Evolutionary conservation across 2,329 filamentous ascomycete genomes (phyloP).

Genomic region (Colletotrichum echinochloae): DNA sequence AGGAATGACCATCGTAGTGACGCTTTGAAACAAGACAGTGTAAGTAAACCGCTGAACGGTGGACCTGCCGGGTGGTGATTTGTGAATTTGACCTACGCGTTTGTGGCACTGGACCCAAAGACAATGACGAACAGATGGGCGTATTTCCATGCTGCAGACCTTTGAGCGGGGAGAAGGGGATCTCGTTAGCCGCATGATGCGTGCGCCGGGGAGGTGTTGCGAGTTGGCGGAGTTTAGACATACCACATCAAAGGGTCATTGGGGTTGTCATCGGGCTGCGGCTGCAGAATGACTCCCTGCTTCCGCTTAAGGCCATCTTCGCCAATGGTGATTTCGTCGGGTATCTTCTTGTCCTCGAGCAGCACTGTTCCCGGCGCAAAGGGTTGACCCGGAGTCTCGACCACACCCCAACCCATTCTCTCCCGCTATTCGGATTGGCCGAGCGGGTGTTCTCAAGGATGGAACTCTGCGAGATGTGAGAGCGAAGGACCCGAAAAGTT

Average conservation of each 20-base stretch:
- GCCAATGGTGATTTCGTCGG: background rate
- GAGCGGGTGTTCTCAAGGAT: background rate
- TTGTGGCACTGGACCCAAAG: background rate
- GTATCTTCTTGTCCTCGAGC: background rate
- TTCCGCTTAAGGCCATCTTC: background rate
- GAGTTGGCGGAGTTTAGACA: background rate
- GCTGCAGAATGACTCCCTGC: background rate
- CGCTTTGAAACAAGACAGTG: background rate
- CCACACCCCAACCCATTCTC: background rate
- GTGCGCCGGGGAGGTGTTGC: background rate
- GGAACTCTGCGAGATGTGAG: background rate
- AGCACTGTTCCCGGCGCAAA: background rate
- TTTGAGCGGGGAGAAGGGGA: background rate
- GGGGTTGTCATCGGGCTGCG: background rate
- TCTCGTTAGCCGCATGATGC: background rate
- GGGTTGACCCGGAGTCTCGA: background rate
- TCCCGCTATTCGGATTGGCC: background rate
- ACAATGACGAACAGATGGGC: background rate
- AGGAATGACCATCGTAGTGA: background rate
- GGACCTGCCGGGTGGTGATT: background rate
- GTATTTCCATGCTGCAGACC: background rate
- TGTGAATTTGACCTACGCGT: background rate
- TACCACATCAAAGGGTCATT: background rate
- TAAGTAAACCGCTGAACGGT: background rate
- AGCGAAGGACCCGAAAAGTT: background rate